Evolutionary conservation across 2,329 filamentous ascomycete species (phyloP).

Genomic region (Calonectria hawksworthii): DNA sequence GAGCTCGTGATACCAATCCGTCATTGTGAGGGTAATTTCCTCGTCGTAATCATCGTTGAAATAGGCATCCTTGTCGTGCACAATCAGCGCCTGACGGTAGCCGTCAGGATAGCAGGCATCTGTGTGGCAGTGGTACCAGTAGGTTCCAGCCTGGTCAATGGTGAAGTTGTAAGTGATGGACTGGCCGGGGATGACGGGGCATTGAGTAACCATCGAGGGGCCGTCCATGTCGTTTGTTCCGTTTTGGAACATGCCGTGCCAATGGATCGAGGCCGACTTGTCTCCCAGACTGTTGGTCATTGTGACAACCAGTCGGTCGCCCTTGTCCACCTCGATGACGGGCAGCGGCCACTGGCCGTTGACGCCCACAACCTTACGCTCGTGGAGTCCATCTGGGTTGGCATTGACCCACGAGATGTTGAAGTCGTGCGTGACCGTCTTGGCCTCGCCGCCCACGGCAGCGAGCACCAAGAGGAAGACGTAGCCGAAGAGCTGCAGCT

Average conservation of each 20-base stretch:
- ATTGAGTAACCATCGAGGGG: slow-evolving; percentile 66
- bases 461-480: slow-evolving; percentile 20
- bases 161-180: slow-evolving; percentile 71
- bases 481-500: slow-evolving; percentile 1
- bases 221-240: slow-evolving; percentile 73
- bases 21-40: slow-evolving; percentile 74
- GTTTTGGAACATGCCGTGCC: slow-evolving; percentile 74
- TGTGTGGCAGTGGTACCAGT: slow-evolving; percentile 73
- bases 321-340: slow-evolving; percentile 66
- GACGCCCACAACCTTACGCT: slow-evolving; percentile 73
- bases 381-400: slow-evolving; percentile 70
- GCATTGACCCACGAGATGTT: slow-evolving; percentile 73
- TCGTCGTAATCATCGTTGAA: slow-evolving; percentile 72
- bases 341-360: slow-evolving; percentile 77
- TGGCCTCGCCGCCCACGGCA: slow-evolving; percentile 33
- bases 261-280: slow-evolving; percentile 59
- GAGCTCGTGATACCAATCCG: slow-evolving; percentile 79
- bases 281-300: slow-evolving; percentile 65
- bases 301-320: slow-evolving; percentile 65
- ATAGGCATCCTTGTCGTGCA: slow-evolving; percentile 73
- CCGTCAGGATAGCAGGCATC: slow-evolving; percentile 73
- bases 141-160: slow-evolving; percentile 70
- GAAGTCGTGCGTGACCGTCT: slow-evolving; percentile 69
- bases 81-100: slow-evolving; percentile 72
- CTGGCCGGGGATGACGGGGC: slow-evolving; percentile 65